Evolutionary conservation across 1,284 basidiomycete genomes (phyloP).

Genomic region (Lignosus rhinocerotis): DNA sequence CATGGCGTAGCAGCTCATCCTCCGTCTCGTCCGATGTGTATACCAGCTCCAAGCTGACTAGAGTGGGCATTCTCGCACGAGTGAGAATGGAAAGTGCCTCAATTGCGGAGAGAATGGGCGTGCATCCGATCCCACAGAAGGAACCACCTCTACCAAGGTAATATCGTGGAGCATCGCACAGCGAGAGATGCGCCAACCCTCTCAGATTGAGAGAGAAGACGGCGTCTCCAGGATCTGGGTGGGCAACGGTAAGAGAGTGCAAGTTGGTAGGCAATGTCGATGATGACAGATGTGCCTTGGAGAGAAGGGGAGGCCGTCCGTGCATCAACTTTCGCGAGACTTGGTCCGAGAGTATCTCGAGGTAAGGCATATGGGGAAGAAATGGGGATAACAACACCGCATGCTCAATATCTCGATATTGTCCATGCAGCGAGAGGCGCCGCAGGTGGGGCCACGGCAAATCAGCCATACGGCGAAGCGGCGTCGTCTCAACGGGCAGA

Average conservation of each 20-base stretch:
- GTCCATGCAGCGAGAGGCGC: no score
- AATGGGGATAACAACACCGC: no score
- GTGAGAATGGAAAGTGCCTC: neutral
- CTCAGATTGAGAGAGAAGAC: neutral
- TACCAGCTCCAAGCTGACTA: neutral
- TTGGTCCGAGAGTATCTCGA: no score
- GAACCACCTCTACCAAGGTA: neutral
- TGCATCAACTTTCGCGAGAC: no score
- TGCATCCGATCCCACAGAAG: neutral
- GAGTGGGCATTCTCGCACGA: neutral
- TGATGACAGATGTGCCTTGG: no score
- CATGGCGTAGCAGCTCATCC: neutral
- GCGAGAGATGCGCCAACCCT: neutral
- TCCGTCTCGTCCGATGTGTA: neutral
- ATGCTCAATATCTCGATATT: no score
- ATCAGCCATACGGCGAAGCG: no score
- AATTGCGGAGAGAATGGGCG: neutral
- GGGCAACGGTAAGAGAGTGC: conserved; percentile 1
- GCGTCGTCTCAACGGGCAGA: no score
- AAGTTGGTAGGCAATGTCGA: neutral
- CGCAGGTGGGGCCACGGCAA: no score
- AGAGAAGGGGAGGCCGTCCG: no score
- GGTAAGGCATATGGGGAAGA: no score
- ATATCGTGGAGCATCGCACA: conserved; percentile 1
- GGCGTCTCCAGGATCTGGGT: conserved; percentile 1